A percentile compares a stretch with the other conserved stretches of the same genome.
These are phyloP conservation scores for Leavenworthia alabamica DNA, from an alignment of 345 rosid genomes.

Conservation along the genomic window DNA sequence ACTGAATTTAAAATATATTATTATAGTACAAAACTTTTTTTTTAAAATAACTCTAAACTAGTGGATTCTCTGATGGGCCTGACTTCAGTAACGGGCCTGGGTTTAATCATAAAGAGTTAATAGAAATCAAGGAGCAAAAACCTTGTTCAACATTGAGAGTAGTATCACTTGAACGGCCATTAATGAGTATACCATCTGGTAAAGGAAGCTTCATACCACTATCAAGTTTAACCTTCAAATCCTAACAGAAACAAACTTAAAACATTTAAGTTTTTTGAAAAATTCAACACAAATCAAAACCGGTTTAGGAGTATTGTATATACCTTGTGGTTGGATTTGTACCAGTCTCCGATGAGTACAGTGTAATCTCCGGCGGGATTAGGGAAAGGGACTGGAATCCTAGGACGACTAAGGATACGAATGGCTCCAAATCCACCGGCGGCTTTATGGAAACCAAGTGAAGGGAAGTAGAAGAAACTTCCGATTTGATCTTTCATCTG, in stretches of 20 bases:
- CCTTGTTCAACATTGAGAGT: conserved; percentile 81
- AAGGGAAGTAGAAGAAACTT: conserved; percentile 70
- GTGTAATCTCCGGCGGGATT: conserved; percentile 74
- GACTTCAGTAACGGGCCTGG: too few species aligned
- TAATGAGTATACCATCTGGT: conserved; percentile 88
- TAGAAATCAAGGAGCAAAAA: conserved; percentile 11
- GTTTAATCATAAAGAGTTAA: too few species aligned
- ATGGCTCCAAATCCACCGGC: conserved; percentile 76
- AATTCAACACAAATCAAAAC: too few species aligned
- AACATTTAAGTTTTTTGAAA: too few species aligned
- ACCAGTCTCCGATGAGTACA: conserved; percentile 76
- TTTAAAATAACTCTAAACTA: too few species aligned
- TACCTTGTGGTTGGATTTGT: conserved; percentile 61
- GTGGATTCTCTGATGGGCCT: too few species aligned
- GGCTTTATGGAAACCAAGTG: conserved; percentile 70
- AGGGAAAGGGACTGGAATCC: conserved; percentile 61
- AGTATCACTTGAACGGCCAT: conserved; percentile 74
- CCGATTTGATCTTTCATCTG: conserved; percentile 79
- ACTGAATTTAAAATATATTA: too few species aligned
- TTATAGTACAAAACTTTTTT: too few species aligned
- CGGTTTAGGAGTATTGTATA: too few species aligned
- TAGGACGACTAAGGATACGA: conserved; percentile 60
- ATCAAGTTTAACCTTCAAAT: conserved; percentile 52
- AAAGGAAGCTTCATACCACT: conserved; percentile 61
- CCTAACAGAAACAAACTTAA: conserved; percentile 32